These are phyloP conservation scores for Barbarea vulgaris DNA, from an alignment of 345 rosid genomes.

Conservation along the genomic window DNA sequence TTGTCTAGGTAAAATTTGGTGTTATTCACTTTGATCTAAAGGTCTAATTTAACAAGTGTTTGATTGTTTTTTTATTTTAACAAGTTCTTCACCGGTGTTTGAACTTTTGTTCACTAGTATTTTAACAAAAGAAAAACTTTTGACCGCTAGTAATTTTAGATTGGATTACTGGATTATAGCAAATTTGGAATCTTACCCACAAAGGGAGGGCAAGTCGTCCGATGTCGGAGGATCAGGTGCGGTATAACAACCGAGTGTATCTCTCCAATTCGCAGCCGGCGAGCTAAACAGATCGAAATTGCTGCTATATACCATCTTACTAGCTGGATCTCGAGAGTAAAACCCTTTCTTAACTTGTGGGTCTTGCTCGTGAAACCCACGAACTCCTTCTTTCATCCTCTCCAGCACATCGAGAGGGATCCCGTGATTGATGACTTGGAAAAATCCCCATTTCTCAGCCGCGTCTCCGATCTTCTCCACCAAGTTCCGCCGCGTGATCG, in stretches of 20 bases:
- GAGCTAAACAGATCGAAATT: slow-evolving; percentile 52
- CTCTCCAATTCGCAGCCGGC: slow-evolving; percentile 50
- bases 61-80: no score
- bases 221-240: slow-evolving; percentile 46
- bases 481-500: slow-evolving; percentile 21
- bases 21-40: no score
- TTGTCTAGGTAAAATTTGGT: no score
- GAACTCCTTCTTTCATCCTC: slow-evolving; percentile 26
- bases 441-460: slow-evolving; percentile 46
- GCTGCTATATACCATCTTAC: slow-evolving; percentile 33
- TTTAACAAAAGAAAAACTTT: no score
- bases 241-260: slow-evolving; percentile 38
- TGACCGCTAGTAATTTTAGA: not conserved
- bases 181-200: slow-evolving; percentile 37
- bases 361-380: slow-evolving; percentile 39
- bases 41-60: no score
- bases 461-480: slow-evolving; percentile 41
- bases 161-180: not conserved
- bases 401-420: slow-evolving; percentile 23
- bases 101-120: not conserved
- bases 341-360: slow-evolving; percentile 30
- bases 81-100: no score
- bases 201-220: slow-evolving; percentile 45
- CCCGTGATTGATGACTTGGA: slow-evolving; percentile 59
- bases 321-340: slow-evolving; percentile 39